Evolutionary conservation across 2,329 filamentous ascomycete genomes (phyloP), one percentile per base, ranked within the genome.

Genomic region (Malbranchea cinnamomea): DNA sequence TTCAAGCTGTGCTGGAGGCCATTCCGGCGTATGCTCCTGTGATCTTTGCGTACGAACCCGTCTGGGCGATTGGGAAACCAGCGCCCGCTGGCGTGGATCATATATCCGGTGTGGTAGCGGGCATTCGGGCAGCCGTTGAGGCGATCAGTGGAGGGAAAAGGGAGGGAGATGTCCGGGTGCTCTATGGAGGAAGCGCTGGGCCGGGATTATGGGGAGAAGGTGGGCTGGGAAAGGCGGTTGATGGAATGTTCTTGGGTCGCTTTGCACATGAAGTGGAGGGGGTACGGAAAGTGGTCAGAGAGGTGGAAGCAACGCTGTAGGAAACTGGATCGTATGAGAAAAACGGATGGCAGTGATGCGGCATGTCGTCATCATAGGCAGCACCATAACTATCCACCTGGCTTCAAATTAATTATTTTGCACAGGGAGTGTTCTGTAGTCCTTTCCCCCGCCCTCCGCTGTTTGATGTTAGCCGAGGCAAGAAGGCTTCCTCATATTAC

Each of bases 131-230:
- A 4, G 51, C 70, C 7, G 63, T 69, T 15, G 49, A 31, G 10
- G 14, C 17, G 15, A 25, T 32, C 6, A 26, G 28, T 12, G 23
- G 18, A 9, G 56, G 72, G 5, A 53, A 54, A 35, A 59, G 74
- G 28, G 57, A 55, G 7, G 77, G 72, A 0, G 49, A 60, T 4
- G 74, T 72, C 30, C 70, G 80, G 37, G 74, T 89, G 24, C 50
- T 91, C 11, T 92, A 91, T 49, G 82, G 83, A 1, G 82, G 82
- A 1, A 84, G 78, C 49, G 82, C 83, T 7, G 80, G 81, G 0
- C 79, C 80, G 2, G 82, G 82, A 0, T 62, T 84, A 26, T 91
- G 78, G 56, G 63, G 60, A 41, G 67, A 35, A 12, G 37, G 37
- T 8, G 37, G 37, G 4, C 20, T 40, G 22, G 44, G 44, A 6